Evolutionary conservation across 768 basidiomycete species (phyloP).

Genomic region (Lyophyllum atratum): DNA sequence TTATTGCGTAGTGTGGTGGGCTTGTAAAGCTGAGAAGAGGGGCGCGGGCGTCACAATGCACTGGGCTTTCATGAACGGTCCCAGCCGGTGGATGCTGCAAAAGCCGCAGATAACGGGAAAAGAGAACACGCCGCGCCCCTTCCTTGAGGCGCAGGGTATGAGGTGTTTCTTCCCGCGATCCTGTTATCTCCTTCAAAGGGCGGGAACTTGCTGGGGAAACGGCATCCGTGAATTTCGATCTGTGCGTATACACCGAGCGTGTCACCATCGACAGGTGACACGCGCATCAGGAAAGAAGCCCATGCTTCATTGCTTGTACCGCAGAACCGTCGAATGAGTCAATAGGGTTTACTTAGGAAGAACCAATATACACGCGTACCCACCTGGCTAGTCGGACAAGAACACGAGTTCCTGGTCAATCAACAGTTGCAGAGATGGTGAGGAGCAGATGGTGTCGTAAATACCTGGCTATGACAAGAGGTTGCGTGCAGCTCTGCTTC

Average conservation of each 20-base stretch:
- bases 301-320: neutral
- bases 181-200: neutral
- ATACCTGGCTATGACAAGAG: no score
- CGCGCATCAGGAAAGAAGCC: neutral
- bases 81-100: neutral
- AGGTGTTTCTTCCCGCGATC: neutral
- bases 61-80: no score
- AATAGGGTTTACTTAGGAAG: neutral
- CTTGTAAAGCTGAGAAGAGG: neutral
- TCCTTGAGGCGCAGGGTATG: no score
- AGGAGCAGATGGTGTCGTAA: neutral
- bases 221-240: neutral
- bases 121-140: no score
- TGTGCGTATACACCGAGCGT: neutral
- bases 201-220: neutral
- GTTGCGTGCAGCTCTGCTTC: neutral
- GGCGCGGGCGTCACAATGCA: no score
- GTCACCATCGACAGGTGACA: neutral
- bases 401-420: neutral
- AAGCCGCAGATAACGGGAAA: neutral
- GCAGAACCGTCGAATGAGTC: neutral
- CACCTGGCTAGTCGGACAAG: neutral
- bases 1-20: neutral
- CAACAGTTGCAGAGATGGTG: neutral
- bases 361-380: neutral